These are phyloP conservation scores for sweet orange (Citrus sinensis) DNA, from an alignment of 345 rosid genomes.

Conservation along the genomic window DVS_A1.0 CM039169.1:29709001-29709500, in stretches of 20 bases:
- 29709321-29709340: not conserved
- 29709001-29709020: not conserved
- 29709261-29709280: not conserved
- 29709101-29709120: constrained; percentile 43
- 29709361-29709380: not conserved
- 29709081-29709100: constrained; percentile 61
- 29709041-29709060: not conserved
- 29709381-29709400: too few relatives aligned
- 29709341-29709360: not conserved
- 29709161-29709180: not conserved
- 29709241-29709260: not conserved
- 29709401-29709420: not conserved
- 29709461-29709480: not conserved
- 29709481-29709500: not conserved
- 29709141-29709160: constrained; percentile 45
- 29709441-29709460: not conserved
- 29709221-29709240: not conserved
- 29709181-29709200: not conserved
- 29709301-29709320: not conserved
- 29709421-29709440: not conserved
- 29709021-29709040: not conserved
- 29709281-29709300: not conserved
- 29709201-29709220: too few relatives aligned
- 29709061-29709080: constrained; percentile 60
- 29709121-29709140: constrained; percentile 48